phyloP scores from a whole-genome alignment of 805 yeast genomes.

The Metschnikowia shivogae region DNA sequence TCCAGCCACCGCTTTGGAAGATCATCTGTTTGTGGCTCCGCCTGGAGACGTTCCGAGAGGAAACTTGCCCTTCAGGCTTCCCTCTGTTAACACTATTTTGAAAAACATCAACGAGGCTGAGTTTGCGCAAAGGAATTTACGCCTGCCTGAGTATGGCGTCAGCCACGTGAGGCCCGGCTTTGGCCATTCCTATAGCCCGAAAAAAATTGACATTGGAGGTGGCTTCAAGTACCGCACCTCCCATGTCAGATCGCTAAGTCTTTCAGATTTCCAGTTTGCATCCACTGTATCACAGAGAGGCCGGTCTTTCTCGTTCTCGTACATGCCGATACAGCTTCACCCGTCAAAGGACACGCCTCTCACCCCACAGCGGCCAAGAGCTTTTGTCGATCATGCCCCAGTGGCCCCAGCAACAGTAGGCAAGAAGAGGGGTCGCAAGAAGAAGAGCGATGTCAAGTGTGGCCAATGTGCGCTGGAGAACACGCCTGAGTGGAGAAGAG shows the following conservation, averaged over 20 bases:
- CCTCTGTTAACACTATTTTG: conserved; percentile 12
- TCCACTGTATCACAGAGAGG: not conserved
- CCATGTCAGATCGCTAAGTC: not conserved
- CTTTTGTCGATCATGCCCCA: too few relatives aligned
- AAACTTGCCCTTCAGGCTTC: conserved; percentile 4
- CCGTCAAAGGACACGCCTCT: not conserved
- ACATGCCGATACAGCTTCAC: not conserved
- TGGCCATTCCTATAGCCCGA: not conserved
- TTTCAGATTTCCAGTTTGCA: not conserved
- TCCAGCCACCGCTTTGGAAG: too few relatives aligned
- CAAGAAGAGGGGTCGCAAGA: conserved; percentile 18
- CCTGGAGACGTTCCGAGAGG: too few relatives aligned
- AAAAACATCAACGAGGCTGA: conserved; percentile 6
- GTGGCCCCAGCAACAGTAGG: conserved; percentile 1
- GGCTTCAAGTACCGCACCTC: not conserved
- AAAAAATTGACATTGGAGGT: not conserved
- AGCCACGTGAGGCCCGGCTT: conserved; percentile 3
- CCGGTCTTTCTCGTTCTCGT: not conserved
- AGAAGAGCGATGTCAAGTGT: conserved; percentile 16
- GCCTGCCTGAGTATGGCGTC: not conserved
- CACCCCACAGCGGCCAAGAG: too few relatives aligned
- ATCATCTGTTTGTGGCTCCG: too few relatives aligned
- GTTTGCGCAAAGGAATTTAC: not conserved
- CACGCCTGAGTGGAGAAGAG: conserved; percentile 93
- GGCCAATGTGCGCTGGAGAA: conserved; percentile 24